Evolutionary conservation across 176 grass and related monocot genomes (phyloP), one percentile per base, ranked within the genome.

Genomic region (Coix lacrymajobi): DNA sequence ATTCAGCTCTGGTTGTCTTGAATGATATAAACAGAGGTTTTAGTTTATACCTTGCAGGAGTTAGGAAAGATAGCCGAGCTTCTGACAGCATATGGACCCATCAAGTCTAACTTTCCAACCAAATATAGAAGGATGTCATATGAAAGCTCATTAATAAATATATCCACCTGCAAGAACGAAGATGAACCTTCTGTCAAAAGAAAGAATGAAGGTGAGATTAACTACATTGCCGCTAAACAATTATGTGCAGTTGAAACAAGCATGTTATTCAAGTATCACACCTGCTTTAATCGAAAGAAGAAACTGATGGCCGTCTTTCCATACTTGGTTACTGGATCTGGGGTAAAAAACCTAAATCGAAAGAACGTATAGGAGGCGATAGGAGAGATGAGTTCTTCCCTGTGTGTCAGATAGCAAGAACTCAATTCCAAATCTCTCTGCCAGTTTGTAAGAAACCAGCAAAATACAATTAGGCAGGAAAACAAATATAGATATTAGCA

Each of bases 21-120:
- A 85, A 40, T 73, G 56, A 66, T 39, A 67, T 60, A 44, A 48
- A 58, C 39, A 67, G 12, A 83, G 28, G 13, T 52, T 74, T 31
- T 29, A 83, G 60, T 76, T 79, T 43, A 80, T 87, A 94, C 93
- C 93, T 96, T 90, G 90, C 93, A 96, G 64, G 76, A 92, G 73
- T 96, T 92, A 86, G 93, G 90, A 91, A 96, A 92, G 75, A 92
- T 89, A 70, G 88, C 79, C 63, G 83, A 92, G 46, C 79, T 90
- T 89, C 77, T 84, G 63, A 96, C 90, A 90, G 90, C 88, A 91
- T 92, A 96, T 77, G 93, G 93, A 81, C 93, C 90, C 75, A 90
- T 76, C 74, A 96, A 66, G 38, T 90, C 83, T 69, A 92, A 82
- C 67, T 96, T 96, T 61, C 90, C 93, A 76, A 65, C 82, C 86